Conservation (phyloP, 495 filamentous ascomycete species). For the Talaromyces thailandensis region DNA sequence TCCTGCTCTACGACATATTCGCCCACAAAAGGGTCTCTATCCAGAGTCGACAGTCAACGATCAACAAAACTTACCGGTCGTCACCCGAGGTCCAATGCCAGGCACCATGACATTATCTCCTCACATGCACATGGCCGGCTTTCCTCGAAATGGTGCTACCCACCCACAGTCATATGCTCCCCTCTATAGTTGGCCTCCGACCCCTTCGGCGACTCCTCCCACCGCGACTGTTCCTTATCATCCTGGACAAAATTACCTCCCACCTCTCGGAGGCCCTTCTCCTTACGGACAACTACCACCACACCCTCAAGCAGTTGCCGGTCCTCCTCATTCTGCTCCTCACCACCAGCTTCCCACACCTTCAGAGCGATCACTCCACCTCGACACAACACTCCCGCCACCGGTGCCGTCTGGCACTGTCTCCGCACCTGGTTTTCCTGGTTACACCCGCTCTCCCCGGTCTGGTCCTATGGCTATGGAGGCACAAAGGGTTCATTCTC, state of each 20-base stretch:
- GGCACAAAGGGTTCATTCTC: conserved; percentile 23
- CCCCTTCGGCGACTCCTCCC: conserved; percentile 41
- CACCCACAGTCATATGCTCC: conserved; percentile 35
- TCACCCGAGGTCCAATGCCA: conserved; percentile 54
- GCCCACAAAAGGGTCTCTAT: conserved; percentile 86
- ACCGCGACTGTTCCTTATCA: conserved; percentile 29
- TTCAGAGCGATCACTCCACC: conserved; percentile 27
- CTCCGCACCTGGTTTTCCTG: conserved; percentile 12
- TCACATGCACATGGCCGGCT: conserved; percentile 44
- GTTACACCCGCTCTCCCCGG: conserved; percentile 29
- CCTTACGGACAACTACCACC: conserved; percentile 17
- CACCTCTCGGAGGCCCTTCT: conserved; percentile 19
- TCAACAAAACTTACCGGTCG: conserved; percentile 55
- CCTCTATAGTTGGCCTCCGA: conserved; percentile 59
- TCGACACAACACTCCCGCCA: conserved; percentile 19
- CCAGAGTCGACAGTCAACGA: conserved; percentile 95
- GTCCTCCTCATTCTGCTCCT: conserved; percentile 10
- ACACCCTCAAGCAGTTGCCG: conserved; percentile 19
- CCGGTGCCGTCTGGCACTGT: conserved; percentile 14
- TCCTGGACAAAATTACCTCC: conserved; percentile 10
- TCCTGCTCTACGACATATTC: conserved; percentile 69
- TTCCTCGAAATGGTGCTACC: conserved; percentile 36
- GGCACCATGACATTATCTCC: conserved; percentile 45
- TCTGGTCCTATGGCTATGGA: conserved; percentile 19
- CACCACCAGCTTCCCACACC: conserved; percentile 15